Evolutionary conservation across 805 yeast genomes (phyloP), one percentile per base, ranked within the genome.

Genomic region (Kodamaea jinghongensis): DNA sequence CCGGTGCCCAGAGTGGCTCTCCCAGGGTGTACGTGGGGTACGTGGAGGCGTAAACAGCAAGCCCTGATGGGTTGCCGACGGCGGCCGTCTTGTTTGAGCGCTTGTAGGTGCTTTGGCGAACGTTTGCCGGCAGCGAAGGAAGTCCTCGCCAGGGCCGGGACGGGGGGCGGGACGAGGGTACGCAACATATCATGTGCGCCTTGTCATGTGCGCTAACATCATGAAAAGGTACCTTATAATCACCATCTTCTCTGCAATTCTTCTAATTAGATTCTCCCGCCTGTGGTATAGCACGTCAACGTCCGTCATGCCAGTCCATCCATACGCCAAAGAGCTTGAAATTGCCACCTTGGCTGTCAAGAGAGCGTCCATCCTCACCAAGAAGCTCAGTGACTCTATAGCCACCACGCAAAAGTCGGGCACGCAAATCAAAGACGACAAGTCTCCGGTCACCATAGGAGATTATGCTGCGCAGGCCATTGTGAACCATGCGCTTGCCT

Each of bases 381-480:
- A 77, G 53, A 69, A 70, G 52, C 77, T 78, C 44, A 80, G 78
- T 60, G 83, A 82, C 73, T 50, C 74, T 59, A 51, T 74, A 68
- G 49, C 71, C 54, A 49, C 65, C 57, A 56, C 75, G 54, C 46
- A 61, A 62, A 43, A 71, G 65, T 46, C 85, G 16, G 73, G 73
- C 4, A 71, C 86, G 34, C 76, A 88, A 41, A 82, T 88, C 44
- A 93, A 93, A 58, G 75, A 76, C 29, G 99, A 91, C 60, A 79
- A 81, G 46, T 87, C 96, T 1, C 99, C 99, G 1, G 99, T 93
- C 11, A 93, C 99, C 1, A 71, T 86, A 41, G 99, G 98, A 12
- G 99, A 93, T 60, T 93, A 85, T 57, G 96, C 96, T 3, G 90
- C 97, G 0, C 99, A 93, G 56, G 96, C 96, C 0, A 78, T 91